phyloP scores from a whole-genome alignment of 345 rosid species.

The Populus nigra region DNA sequence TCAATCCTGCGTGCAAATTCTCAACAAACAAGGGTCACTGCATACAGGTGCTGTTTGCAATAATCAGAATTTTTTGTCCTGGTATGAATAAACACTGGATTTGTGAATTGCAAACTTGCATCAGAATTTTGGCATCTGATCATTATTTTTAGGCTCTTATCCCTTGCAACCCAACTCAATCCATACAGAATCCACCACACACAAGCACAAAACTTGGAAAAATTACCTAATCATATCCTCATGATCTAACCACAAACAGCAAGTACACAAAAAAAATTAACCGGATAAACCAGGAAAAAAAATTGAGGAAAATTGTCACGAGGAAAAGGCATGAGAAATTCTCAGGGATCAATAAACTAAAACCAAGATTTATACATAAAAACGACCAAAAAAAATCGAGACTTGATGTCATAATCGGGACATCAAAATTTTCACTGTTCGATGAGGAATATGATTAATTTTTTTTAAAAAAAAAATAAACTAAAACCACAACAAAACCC shows the following conservation, averaged over 20 bases:
- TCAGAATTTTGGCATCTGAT: slow-evolving; percentile 8
- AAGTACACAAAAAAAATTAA: not conserved
- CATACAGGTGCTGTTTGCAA: not conserved
- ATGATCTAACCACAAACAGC: slow-evolving; percentile 13
- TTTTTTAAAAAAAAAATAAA: not conserved
- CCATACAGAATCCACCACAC: not conserved
- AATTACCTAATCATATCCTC: slow-evolving; percentile 27
- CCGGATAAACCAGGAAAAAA: not conserved
- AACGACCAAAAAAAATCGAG: not conserved
- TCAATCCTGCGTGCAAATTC: not conserved
- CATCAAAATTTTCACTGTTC: slow-evolving; percentile 1
- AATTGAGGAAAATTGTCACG: not conserved
- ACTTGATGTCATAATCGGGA: slow-evolving; percentile 6
- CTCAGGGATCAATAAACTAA: not conserved
- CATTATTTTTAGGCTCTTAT: not conserved
- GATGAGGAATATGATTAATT: not conserved
- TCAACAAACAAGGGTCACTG: not conserved
- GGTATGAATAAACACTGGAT: not conserved
- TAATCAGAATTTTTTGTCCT: slow-evolving; percentile 7
- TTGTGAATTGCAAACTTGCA: slow-evolving; percentile 5
- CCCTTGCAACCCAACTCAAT: not conserved
- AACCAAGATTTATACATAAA: not conserved
- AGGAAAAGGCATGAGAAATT: not conserved
- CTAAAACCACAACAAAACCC: slow-evolving; percentile 45
- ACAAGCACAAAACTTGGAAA: not conserved